These are phyloP conservation scores for Cardamine resedifolia DNA, from an alignment of 345 rosid species.

Conservation along the genomic window DNA sequence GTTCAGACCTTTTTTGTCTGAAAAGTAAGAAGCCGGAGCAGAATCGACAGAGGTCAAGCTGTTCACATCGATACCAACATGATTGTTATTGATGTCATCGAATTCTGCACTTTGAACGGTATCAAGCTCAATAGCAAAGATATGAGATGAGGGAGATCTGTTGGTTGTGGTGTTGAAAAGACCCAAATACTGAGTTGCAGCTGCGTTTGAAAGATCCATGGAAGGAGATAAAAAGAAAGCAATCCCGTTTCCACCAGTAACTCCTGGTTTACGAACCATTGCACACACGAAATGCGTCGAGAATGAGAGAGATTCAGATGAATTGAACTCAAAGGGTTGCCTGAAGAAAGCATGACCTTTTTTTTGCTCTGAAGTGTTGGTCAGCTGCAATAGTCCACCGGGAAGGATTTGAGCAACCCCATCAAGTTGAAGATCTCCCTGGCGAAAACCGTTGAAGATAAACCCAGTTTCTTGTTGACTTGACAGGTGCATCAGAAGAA, in stretches of 20 bases:
- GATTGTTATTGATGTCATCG: slow-evolving; percentile 48
- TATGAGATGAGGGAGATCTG: slow-evolving; percentile 42
- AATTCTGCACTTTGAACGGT: slow-evolving; percentile 51
- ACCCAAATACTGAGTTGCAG: slow-evolving; percentile 43
- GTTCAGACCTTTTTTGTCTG: slow-evolving; percentile 9
- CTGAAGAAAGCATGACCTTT: slow-evolving; percentile 52
- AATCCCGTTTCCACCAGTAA: slow-evolving; percentile 46
- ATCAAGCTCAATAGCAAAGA: slow-evolving; percentile 66
- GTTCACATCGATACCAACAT: slow-evolving; percentile 62
- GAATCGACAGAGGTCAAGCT: slow-evolving; percentile 41
- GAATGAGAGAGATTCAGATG: slow-evolving; percentile 41
- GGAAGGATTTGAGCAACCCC: slow-evolving; percentile 48
- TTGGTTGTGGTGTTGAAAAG: slow-evolving; percentile 45
- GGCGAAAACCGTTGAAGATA: slow-evolving; percentile 49
- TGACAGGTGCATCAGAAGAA: slow-evolving; percentile 25
- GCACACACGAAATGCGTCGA: slow-evolving; percentile 49
- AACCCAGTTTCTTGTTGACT: slow-evolving; percentile 42
- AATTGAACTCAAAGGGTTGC: slow-evolving; percentile 43
- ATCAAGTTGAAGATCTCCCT: slow-evolving; percentile 37
- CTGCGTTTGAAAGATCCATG: slow-evolving; percentile 31
- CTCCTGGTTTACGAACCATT: slow-evolving; percentile 36
- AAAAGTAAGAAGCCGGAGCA: slow-evolving; percentile 44
- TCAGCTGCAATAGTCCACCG: slow-evolving; percentile 54
- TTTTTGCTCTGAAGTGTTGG: slow-evolving; percentile 44
- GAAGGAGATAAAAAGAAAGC: slow-evolving; percentile 47